Percentiles rank a stretch among this genome's conserved stretches.
phyloP scores from a whole-genome alignment of 352 stramenopile genomes.

The Globisporangium paroecandrum region DNA sequence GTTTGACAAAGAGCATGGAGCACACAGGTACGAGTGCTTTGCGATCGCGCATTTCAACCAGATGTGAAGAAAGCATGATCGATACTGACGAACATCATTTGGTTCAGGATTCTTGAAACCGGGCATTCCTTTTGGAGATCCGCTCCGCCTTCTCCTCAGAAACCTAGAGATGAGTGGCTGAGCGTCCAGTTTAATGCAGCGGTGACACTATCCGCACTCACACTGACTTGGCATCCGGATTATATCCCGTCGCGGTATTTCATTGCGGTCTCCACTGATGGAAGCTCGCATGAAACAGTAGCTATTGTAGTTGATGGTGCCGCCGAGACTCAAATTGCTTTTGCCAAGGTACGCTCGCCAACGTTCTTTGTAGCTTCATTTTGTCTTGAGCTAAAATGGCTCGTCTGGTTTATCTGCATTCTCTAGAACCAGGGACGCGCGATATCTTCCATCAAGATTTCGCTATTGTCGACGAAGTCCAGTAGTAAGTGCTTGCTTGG shows the following conservation, averaged over 20 bases:
- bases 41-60: background rate
- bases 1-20: slow-evolving; percentile 52
- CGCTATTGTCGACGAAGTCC: slow-evolving; percentile 28
- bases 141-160: slow-evolving; percentile 19
- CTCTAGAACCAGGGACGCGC: slow-evolving; percentile 22
- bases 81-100: background rate
- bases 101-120: slow-evolving; percentile 39
- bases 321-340: slow-evolving; percentile 29
- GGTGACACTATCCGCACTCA: slow-evolving; percentile 42
- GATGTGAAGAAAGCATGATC: background rate
- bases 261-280: slow-evolving; percentile 44
- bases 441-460: slow-evolving; percentile 46
- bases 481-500: slow-evolving; percentile 21
- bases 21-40: slow-evolving; percentile 22
- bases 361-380: background rate
- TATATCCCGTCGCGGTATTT: slow-evolving; percentile 41
- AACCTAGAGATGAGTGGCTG: slow-evolving; percentile 42
- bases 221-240: slow-evolving; percentile 43
- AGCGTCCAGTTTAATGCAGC: slow-evolving; percentile 44
- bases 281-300: slow-evolving; percentile 40
- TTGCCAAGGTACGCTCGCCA: slow-evolving; percentile 38
- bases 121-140: slow-evolving; percentile 45
- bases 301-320: slow-evolving; percentile 37
- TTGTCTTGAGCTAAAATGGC: background rate
- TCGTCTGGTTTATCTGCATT: background rate